Evolutionary conservation across 345 rosid species (phyloP).

Genomic region (Camelina sativa): DNA sequence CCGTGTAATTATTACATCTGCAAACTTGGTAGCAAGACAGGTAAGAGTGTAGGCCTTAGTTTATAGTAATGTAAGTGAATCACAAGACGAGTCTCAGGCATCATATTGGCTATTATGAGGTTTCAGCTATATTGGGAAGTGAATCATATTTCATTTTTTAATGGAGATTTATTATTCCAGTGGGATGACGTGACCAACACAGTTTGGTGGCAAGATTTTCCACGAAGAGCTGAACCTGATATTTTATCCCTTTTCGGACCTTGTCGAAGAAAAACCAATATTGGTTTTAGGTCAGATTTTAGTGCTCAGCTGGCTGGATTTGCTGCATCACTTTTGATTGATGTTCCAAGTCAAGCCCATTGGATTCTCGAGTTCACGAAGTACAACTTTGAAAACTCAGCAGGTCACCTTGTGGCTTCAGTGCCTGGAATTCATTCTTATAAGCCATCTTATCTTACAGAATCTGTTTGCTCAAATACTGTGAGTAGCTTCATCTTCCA

Average conservation of each 20-base stretch:
- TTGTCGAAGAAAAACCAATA: conserved; percentile 44
- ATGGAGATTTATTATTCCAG: conserved; percentile 50
- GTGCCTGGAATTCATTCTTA: conserved; percentile 85
- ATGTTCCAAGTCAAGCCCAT: conserved; percentile 82
- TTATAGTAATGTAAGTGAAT: conserved; percentile 20
- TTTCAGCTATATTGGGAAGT: conserved; percentile 2
- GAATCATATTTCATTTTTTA: conserved; percentile 24
- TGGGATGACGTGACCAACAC: conserved; percentile 92
- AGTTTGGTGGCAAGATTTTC: conserved; percentile 99
- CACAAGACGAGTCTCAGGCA: conserved; percentile 2
- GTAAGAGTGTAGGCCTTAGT: conserved; percentile 45
- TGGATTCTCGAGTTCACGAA: conserved; percentile 80
- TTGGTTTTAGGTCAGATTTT: conserved; percentile 64
- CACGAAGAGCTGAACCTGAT: conserved; percentile 64
- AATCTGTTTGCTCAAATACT: conserved; percentile 33
- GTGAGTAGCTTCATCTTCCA: conserved; percentile 46
- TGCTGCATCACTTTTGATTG: conserved; percentile 76
- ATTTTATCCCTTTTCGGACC: conserved; percentile 68
- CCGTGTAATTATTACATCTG: conserved; percentile 81
- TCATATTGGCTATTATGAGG: background rate
- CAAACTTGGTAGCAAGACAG: conserved; percentile 87
- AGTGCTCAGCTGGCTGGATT: conserved; percentile 91
- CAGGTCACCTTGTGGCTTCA: conserved; percentile 77
- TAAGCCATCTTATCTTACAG: conserved; percentile 46
- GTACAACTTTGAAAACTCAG: conserved; percentile 73